phyloP scores from a whole-genome alignment of 352 stramenopile genomes.

The Peronospora farinosa region DNA sequence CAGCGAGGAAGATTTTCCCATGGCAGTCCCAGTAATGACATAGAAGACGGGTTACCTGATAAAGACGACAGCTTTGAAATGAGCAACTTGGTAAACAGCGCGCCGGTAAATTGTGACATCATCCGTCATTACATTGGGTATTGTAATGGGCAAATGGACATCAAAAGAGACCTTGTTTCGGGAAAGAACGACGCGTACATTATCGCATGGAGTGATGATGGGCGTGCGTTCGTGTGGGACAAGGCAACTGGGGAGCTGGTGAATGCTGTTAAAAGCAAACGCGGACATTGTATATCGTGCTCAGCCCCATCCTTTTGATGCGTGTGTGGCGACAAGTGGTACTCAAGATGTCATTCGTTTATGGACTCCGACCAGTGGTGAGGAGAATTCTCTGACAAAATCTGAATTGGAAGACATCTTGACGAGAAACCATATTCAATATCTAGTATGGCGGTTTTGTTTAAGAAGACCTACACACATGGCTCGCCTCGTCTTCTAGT shows the following conservation, averaged over 20 bases:
- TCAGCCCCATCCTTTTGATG: conserved; percentile 71
- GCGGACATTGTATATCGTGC: conserved; percentile 86
- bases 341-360: conserved; percentile 80
- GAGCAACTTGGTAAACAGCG: conserved; percentile 29
- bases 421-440: conserved; percentile 61
- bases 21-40: conserved; percentile 11
- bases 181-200: conserved; percentile 82
- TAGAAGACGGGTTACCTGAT: conserved; percentile 20
- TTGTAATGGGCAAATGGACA: conserved; percentile 86
- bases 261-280: conserved; percentile 75
- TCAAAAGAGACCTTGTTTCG: conserved; percentile 88
- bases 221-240: conserved; percentile 81
- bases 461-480: conserved; percentile 49
- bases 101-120: conserved; percentile 53
- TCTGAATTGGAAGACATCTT: conserved; percentile 51
- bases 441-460: conserved; percentile 39
- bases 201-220: conserved; percentile 83
- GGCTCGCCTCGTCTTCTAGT: conserved; percentile 64
- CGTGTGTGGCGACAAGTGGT: conserved; percentile 73
- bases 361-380: conserved; percentile 54
- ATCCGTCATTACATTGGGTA: conserved; percentile 78
- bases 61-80: conserved; percentile 51
- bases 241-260: conserved; percentile 73
- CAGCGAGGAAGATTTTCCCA: conserved; percentile 20
- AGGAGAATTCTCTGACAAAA: conserved; percentile 34